A percentile compares a stretch with the other conserved stretches of the same genome.
These are phyloP conservation scores for Serpula lacrymans DNA, from an alignment of 768 basidiomycete genomes.

Conservation along the genomic window DNA sequence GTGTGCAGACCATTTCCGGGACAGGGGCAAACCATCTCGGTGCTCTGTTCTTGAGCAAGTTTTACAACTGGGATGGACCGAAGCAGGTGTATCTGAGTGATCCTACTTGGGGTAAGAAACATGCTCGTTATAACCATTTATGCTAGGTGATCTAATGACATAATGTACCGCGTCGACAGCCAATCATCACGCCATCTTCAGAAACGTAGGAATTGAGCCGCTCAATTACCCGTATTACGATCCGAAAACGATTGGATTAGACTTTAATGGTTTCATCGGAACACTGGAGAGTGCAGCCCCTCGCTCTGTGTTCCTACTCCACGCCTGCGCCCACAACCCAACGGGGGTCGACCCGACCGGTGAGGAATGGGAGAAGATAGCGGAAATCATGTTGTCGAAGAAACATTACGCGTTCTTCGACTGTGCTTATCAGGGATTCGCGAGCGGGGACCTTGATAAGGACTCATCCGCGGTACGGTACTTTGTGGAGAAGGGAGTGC, in stretches of 20 bases:
- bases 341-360: conserved; percentile 92
- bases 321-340: conserved; percentile 96
- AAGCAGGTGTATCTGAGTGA: conserved; percentile 82
- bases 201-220: conserved; percentile 85
- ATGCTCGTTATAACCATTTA: conserved; percentile 3
- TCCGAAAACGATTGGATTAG: conserved; percentile 83
- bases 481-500: conserved; percentile 74
- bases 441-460: conserved; percentile 84
- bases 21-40: conserved; percentile 96
- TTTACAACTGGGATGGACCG: conserved; percentile 66
- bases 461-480: conserved; percentile 91
- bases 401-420: conserved; percentile 92
- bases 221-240: conserved; percentile 93
- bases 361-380: conserved; percentile 83
- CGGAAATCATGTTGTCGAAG: conserved; percentile 65
- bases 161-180: conserved; percentile 36
- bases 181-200: conserved; percentile 89
- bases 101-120: conserved; percentile 86
- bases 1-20: conserved; percentile 92
- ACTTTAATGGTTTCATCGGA: conserved; percentile 65
- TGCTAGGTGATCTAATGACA: background rate
- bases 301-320: conserved; percentile 84
- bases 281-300: conserved; percentile 61
- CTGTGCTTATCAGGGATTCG: conserved; percentile 96
- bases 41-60: conserved; percentile 79